Evolutionary conservation across 2,329 filamentous ascomycete genomes (phyloP), one percentile per base, ranked within the genome.

Genomic region (Exophiala mesophila): DNA sequence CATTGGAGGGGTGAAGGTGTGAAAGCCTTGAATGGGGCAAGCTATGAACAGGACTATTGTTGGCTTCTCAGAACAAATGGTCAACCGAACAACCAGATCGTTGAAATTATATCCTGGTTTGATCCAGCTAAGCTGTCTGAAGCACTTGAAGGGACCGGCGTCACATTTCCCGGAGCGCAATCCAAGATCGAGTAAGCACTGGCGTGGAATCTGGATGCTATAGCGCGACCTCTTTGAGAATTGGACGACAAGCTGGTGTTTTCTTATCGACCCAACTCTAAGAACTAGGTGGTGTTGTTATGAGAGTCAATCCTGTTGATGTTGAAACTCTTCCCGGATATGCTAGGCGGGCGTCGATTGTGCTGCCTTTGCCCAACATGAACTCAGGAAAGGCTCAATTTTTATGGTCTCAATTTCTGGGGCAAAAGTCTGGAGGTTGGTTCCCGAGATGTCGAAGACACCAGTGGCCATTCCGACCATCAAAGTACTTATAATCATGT

Each of bases 21-120:
- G 4, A 8, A 17, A 5, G 47, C 34, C 9, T 46, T 46, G 44
- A 49, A 49, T 16, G 47, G 47, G 9, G 44, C 39, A 10, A 40
- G 43, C 13, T 49, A 49, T 34, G 47, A 49, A 36, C 46, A 43
- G 47, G 37, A 46, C 19, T 47, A 49, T 21, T 38, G 43, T 19
- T 49, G 47, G 47, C 13, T 46, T 38, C 46, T 49, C 39, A 31
- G 47, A 21, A 41, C 32, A 13, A 15, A 34, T 17, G 32, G 32
- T 34, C 32, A 34, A 15, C 3, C 32, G 32, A 17, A 34, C 3
- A 34, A 34, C 32, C 15, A 34, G 32, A 34, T 34, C 12, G 32
- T 34, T 17, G 32, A 34, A 18, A 34, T 34, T 4, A 15, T 34
- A 34, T 34, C 32, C 32, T 34, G 32, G 32, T 34, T 34, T 18